Evolutionary conservation across 2,329 filamentous ascomycete genomes (phyloP), one percentile per base, ranked within the genome.

Genomic region (Penicillium aurantiogriseum): DNA sequence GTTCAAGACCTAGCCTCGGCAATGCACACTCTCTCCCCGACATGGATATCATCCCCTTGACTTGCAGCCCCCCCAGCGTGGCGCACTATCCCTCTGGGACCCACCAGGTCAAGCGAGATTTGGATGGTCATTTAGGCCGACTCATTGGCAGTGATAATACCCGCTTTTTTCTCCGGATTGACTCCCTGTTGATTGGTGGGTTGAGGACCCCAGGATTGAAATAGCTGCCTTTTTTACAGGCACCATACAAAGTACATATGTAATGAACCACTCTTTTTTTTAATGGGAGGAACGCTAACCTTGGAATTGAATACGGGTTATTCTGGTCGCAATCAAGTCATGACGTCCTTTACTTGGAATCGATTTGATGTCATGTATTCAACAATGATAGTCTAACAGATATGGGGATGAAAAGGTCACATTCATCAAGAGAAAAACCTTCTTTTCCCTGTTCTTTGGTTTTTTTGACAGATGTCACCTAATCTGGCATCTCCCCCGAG

Each of bases 81-180:
- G 64, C 61, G 63, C 60, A 40, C 36, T 54, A 54, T 48, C 44
- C 35, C 38, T 46, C 38, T 13, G 51, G 63, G 63, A 66, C 62
- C 61, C 63, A 64, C 63, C 31, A n/a, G n/a, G 51, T 52, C 59
- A 65, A 65, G 60, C 64, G 64, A 65, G 57, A 66, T 63, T 66
- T 60, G 60, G 56, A 59, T 61, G 61, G 52, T 40, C 60, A 42
- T 51, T 49, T n/a, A 48, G 42, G 21, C 51, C 44, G 50, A 59
- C 25, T 61, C 45, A 56, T 64, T 65, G 63, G 64, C 23, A 47
- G 35, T 36, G 35, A 21, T 6, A 17, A 46, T 65, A 58, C 60
- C 64, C 65, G 56, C 57, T 63, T 67, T 66, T 66, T 63, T 66
- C 64, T 67, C 63, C 63, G 58, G 63, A 64, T 56, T 35, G 43